Evolutionary conservation across 2,329 filamentous ascomycete species (phyloP).

Genomic region (Didymella keratinophila): DNA sequence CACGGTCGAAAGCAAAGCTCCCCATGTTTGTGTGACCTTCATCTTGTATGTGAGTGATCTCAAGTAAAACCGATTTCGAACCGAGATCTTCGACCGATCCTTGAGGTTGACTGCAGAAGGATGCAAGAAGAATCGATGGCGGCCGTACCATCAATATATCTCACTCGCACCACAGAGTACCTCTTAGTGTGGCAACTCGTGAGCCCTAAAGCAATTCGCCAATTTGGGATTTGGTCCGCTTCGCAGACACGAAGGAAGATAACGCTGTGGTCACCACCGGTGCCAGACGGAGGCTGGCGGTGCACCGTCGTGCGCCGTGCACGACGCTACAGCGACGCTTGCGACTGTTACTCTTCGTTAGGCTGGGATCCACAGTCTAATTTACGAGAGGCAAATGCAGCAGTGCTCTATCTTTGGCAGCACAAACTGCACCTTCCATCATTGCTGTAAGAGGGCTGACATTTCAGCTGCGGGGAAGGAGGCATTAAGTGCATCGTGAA

Average conservation of each 20-base stretch:
- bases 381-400: conserved; percentile 18
- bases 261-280: conserved; percentile 10
- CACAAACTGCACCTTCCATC: conserved; percentile 11
- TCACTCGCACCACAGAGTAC: conserved; percentile 1
- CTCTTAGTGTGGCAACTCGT: not conserved
- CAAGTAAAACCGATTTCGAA: conserved; percentile 3
- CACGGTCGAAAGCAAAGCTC: conserved; percentile 22
- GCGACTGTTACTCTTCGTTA: conserved; percentile 13
- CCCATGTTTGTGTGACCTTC: conserved; percentile 22
- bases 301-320: conserved; percentile 15
- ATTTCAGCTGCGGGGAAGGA: conserved; percentile 7
- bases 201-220: not conserved
- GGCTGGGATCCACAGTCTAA: conserved; percentile 12
- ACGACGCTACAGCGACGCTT: conserved; percentile 16
- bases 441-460: conserved; percentile 2
- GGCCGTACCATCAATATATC: conserved; percentile 16
- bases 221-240: not conserved
- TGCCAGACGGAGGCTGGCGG: conserved; percentile 7
- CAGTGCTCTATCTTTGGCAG: conserved; percentile 18
- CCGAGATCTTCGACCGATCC: conserved; percentile 3
- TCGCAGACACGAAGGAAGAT: conserved; percentile 15
- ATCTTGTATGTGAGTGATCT: conserved; percentile 12
- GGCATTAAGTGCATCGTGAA: not conserved
- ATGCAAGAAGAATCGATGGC: not conserved
- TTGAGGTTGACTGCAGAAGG: conserved; percentile 11